These are phyloP conservation scores for Paramecium primaurelia DNA, from an alignment of 73 alveolate species.

Conservation along the genomic window DNA sequence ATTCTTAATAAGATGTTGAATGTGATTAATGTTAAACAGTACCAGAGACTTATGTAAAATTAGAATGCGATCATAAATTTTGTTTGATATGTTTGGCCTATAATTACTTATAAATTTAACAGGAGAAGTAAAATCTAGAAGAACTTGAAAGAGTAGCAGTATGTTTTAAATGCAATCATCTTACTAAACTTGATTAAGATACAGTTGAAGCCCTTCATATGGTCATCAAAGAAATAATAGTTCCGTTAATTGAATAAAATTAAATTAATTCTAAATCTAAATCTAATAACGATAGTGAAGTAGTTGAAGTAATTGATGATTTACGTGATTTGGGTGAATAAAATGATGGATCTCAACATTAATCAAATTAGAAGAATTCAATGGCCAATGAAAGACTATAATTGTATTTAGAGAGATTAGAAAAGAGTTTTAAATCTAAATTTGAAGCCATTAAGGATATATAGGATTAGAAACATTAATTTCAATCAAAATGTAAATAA, in stretches of 20 bases:
- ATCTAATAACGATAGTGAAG: not conserved
- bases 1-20: slow-evolving; percentile 6
- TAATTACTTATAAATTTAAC: not conserved
- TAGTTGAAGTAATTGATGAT: slow-evolving; percentile 17
- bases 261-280: not conserved
- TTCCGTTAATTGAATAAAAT: slow-evolving; percentile 27
- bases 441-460: slow-evolving; percentile 11
- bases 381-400: not conserved
- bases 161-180: not conserved
- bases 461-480: not conserved
- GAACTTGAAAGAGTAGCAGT: slow-evolving; percentile 15
- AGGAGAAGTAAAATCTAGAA: not conserved
- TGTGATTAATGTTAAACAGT: slow-evolving; percentile 18
- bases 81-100: slow-evolving; percentile 36
- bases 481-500: slow-evolving; percentile 2
- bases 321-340: not conserved
- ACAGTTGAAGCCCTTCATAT: slow-evolving; percentile 21
- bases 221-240: not conserved
- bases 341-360: not conserved
- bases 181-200: slow-evolving; percentile 9
- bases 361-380: not conserved
- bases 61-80: slow-evolving; percentile 45
- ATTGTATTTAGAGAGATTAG: slow-evolving; percentile 10
- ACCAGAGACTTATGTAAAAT: slow-evolving; percentile 35
- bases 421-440: not conserved